Conservation (phyloP, 108 stramenopile genomes). For the Nitzschia inconspicua region DNA sequence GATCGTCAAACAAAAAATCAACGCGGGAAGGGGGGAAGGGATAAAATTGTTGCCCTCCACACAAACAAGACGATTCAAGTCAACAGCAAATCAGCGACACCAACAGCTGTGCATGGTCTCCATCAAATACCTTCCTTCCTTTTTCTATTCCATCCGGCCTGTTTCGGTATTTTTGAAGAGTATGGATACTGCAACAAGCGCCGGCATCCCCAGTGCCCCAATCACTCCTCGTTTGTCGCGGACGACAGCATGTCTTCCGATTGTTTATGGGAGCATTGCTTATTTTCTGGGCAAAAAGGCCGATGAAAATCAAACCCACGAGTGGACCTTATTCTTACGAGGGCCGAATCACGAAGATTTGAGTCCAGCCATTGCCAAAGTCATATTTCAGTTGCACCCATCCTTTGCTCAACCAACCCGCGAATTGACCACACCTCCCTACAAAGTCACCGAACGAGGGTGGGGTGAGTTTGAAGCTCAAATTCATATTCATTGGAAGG, state of each 20-base stretch:
- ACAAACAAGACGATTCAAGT: too few species aligned
- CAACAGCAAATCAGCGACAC: too few species aligned
- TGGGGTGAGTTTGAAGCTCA: constrained; percentile 99
- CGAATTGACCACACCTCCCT: constrained; percentile 81
- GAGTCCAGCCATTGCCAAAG: constrained; percentile 75
- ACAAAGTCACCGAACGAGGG: constrained; percentile 92
- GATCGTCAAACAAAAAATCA: too few species aligned
- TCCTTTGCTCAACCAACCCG: constrained; percentile 87
- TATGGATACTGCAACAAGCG: neutral
- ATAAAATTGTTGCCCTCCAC: too few species aligned
- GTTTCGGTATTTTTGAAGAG: too few species aligned
- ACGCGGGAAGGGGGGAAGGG: too few species aligned
- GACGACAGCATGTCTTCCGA: constrained; percentile 83
- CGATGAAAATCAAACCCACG: constrained; percentile 80
- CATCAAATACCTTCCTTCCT: too few species aligned
- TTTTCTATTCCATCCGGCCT: too few species aligned
- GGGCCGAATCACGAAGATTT: constrained; percentile 89
- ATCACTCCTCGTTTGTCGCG: constrained; percentile 17
- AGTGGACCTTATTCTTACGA: constrained; percentile 89
- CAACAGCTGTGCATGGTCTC: too few species aligned
- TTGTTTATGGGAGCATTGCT: constrained; percentile 92
- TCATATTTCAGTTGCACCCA: constrained; percentile 95
- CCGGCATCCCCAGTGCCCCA: neutral
- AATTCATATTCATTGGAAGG: constrained; percentile 89
- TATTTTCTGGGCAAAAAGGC: constrained; percentile 87